Percentiles rank a stretch among this genome's conserved stretches.
phyloP scores from a whole-genome alignment of 805 yeast genomes.

The Candida glaebosa region DNA sequence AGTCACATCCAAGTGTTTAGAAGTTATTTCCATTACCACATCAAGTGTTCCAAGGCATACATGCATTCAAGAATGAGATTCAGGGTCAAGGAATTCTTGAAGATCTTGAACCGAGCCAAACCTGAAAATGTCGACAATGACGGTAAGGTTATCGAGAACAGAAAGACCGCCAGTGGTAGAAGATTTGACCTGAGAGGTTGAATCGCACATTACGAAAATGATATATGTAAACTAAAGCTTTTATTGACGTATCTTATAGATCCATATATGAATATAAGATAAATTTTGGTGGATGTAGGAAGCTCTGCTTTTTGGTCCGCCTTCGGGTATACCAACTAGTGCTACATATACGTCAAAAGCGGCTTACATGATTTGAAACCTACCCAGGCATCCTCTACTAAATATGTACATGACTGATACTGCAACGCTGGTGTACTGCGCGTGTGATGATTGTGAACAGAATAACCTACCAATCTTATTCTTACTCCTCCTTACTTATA shows the following conservation, averaged over 20 bases:
- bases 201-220: not conserved
- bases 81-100: conserved; percentile 89
- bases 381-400: conserved; percentile 1
- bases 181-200: conserved; percentile 43
- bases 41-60: conserved; percentile 96
- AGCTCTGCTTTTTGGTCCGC: too few species aligned
- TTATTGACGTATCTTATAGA: not conserved
- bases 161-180: conserved; percentile 73
- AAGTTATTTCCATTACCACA: conserved; percentile 97
- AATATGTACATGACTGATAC: not conserved
- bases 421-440: too few species aligned
- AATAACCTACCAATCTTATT: too few species aligned
- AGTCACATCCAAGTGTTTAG: conserved; percentile 90
- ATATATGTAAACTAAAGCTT: not conserved
- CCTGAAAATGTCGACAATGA: conserved; percentile 84
- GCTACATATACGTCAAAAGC: too few species aligned
- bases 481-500: too few species aligned
- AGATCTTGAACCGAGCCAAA: conserved; percentile 94
- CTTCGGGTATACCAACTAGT: too few species aligned
- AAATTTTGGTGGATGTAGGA: too few species aligned
- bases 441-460: too few species aligned
- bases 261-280: not conserved
- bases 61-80: conserved; percentile 98
- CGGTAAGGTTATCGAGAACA: conserved; percentile 40
- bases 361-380: too few species aligned